These are phyloP conservation scores for Austroboletus olivaceoglutinosus DNA, from an alignment of 1,284 basidiomycete species.

Conservation along the genomic window DNA sequence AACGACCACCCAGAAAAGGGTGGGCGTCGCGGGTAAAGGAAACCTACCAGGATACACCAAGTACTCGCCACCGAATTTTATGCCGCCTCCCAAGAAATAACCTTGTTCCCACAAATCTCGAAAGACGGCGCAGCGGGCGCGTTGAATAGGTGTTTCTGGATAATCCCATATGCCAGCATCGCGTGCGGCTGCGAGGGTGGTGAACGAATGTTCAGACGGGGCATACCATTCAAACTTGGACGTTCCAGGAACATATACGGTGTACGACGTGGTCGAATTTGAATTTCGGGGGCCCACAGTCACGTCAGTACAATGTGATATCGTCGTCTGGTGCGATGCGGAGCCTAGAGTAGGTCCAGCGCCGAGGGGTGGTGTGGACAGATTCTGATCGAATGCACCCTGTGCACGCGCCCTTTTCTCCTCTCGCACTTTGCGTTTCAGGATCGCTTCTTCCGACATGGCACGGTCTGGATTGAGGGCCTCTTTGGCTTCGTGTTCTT, in stretches of 20 bases:
- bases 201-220: constrained; percentile 41
- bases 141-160: constrained; percentile 62
- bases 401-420: constrained; percentile 40
- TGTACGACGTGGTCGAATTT: constrained; percentile 40
- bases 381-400: constrained; percentile 33
- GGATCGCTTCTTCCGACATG: constrained; percentile 60
- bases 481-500: constrained; percentile 46
- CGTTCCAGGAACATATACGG: constrained; percentile 59
- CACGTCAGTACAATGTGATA: constrained; percentile 2
- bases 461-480: constrained; percentile 43
- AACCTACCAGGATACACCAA: constrained; percentile 89
- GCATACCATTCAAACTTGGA: constrained; percentile 64
- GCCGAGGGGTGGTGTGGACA: constrained; percentile 16
- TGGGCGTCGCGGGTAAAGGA: neutral
- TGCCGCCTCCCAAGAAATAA: constrained; percentile 82
- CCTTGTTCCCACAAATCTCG: constrained; percentile 77
- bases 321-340: constrained; percentile 1
- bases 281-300: constrained; percentile 7
- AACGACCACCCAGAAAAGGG: neutral
- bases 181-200: constrained; percentile 60
- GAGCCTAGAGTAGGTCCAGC: constrained; percentile 12
- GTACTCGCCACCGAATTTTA: constrained; percentile 95
- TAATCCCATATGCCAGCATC: constrained; percentile 75
- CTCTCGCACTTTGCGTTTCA: constrained; percentile 71
- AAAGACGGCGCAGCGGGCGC: constrained; percentile 78